Conservation (phyloP, 306 rosid genomes). For the Vigna angularis region DNA sequence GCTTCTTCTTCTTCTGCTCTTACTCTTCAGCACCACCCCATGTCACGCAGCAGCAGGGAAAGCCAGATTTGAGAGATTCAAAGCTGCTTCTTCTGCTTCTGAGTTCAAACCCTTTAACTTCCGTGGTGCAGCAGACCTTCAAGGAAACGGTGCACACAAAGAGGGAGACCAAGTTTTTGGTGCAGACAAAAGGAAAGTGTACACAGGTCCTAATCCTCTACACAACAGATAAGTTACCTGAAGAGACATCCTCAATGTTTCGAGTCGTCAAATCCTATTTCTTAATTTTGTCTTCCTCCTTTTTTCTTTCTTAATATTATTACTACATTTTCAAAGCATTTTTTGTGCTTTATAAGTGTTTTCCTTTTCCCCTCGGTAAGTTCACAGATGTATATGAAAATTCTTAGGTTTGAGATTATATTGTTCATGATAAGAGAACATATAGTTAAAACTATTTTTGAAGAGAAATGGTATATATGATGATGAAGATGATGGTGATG, state of each 20-base stretch:
- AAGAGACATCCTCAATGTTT: constrained; percentile 30
- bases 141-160: constrained; percentile 39
- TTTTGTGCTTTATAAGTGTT: constrained; percentile 50
- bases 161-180: constrained; percentile 57
- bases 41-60: constrained; percentile 53
- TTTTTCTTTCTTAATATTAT: constrained; percentile 10
- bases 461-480: constrained; percentile 36
- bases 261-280: constrained; percentile 39
- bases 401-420: constrained; percentile 55
- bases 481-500: constrained; percentile 26
- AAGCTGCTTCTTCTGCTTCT: constrained; percentile 41
- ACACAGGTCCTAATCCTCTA: constrained; percentile 94
- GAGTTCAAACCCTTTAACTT: constrained; percentile 40
- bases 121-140: constrained; percentile 31
- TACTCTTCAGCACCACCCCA: constrained; percentile 52
- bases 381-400: constrained; percentile 60
- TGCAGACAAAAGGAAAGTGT: constrained; percentile 77
- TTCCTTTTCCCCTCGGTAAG: constrained; percentile 41
- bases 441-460: constrained; percentile 46
- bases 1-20: constrained; percentile 54
- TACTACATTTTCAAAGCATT: constrained; percentile 48
- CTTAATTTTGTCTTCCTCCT: neutral
- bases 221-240: constrained; percentile 77
- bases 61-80: constrained; percentile 50
- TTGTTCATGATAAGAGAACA: constrained; percentile 45